Evolutionary conservation across 495 filamentous ascomycete species (phyloP), one percentile per base, ranked within the genome.

Genomic region (Talaromyces proteolyticus): DNA sequence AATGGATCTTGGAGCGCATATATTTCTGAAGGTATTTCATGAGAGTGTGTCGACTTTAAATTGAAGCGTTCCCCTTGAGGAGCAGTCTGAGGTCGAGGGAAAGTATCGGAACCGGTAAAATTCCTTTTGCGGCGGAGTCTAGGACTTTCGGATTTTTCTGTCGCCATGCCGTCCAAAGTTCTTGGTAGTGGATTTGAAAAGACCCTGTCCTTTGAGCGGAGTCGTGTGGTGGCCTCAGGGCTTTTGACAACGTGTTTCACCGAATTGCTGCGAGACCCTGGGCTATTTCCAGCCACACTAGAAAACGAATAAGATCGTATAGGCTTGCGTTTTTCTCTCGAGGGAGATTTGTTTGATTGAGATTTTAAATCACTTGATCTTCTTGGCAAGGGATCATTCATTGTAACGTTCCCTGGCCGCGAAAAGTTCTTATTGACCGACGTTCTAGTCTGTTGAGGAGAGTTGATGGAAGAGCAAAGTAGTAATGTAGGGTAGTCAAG

Each of bases 91-190:
- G 71, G 61, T 19, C 58, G 61, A 25, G 57, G 57, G 42, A 70
- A 69, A n/a, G 67, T 53, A 49, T 49, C 63, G 11, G 72, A 69
- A 45, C 72, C 67, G 19, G 72, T 73, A 40, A 73, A 65, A 44
- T 75, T 72, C 7, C 72, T 65, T 39, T 68, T 65, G 45, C 49
- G 57, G 36, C 56, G 53, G 11, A 53, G 53, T 41, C 49, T 60
- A 5, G 56, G 55, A 1, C 63, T 60, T 39, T 42, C 52, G 6
- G 25, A 25, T 37, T 52, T 34, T 10, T 21, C 25, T 20, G 25
- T 14, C 14, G n/a, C 6, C 17, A 24, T 21, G 10, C n/a, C 21
- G 17, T 37, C 50, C n/a, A 41, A 45, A n/a, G 20, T 22, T 25
- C 37, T 23, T 39, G 50, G 50, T 23, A 52, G 25, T 3, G 50